phyloP scores from a whole-genome alignment of 2,329 filamentous ascomycete species.

The Chaetomium olivaceum region DNA sequence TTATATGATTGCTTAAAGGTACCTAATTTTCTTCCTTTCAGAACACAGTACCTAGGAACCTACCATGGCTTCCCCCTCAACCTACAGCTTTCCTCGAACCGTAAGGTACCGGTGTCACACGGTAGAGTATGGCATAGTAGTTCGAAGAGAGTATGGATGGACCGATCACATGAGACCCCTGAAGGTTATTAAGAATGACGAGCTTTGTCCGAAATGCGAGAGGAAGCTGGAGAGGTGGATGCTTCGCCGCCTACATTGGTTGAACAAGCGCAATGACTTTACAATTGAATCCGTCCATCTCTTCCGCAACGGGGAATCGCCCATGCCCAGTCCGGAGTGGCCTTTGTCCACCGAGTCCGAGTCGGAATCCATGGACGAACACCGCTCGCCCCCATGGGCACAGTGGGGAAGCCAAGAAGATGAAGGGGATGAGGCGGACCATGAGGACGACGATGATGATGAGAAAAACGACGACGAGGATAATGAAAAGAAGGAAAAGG shows the following conservation, averaged over 20 bases:
- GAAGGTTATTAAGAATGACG: slow-evolving; percentile 5
- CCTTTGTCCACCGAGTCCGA: neutral
- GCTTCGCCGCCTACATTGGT: neutral
- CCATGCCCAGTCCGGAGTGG: neutral
- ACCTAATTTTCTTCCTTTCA: too few species aligned
- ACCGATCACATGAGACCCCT: neutral
- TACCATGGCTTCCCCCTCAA: neutral
- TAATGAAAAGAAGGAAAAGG: neutral
- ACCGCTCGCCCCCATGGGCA: neutral
- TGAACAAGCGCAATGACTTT: neutral
- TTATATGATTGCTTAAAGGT: too few species aligned
- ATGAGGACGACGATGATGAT: neutral
- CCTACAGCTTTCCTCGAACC: neutral
- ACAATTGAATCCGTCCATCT: neutral
- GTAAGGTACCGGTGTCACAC: slow-evolving; percentile 10
- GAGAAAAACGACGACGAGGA: too few species aligned
- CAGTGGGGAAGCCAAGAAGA: neutral
- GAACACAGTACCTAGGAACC: too few species aligned
- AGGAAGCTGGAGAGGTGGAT: neutral
- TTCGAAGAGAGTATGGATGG: neutral
- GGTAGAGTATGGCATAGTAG: neutral
- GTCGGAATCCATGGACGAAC: neutral
- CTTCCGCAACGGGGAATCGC: neutral
- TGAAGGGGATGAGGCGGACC: neutral
- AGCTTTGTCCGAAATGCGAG: slow-evolving; percentile 4